Base-by-base conservation (phyloP, 805 yeast species). In the Millerozyma acaciae region DNA sequence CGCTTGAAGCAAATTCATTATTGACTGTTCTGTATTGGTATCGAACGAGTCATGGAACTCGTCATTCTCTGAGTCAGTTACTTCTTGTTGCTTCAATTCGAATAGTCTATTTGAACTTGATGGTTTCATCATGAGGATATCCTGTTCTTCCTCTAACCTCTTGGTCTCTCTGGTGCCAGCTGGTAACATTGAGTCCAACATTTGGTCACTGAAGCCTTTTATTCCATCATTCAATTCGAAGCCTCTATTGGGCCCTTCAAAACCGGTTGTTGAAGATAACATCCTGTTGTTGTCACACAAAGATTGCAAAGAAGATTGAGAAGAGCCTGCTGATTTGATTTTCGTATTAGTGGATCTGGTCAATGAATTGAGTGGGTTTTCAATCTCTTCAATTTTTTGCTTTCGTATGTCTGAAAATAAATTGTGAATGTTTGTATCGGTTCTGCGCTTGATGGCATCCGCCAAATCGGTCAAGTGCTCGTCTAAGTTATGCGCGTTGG, bases 141-240 rank as follows among this genome's bases (percentile, higher is more conserved):
- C 35, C 12, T 46, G 44, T 4, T 43, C 43, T 7, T 35, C 42
- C 12, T 34, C 28, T 18, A 6, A 6, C 6, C 7, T 8, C 6
- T 15, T 15, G 6, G 8, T 17, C 5, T 19, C 25, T 6, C 32
- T 21, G 13, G 35, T 23, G 4, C 37, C 28, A 15, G 28, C 16
- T 3, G 66, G 68, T 12, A 62, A 47, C 23, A 66, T 42, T 36
- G 51, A 44, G 24, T 50, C 60, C 8, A 66, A 69, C 33, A 61
- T 32, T 16, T 55, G 54, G 40, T 65, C 67, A 2, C 68, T 45
- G 24, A 66, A 62, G 1, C 71, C 73, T 37, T 62, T 61, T 22
- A 66, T 62, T 3, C 73, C 73, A 39, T 65, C 70, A 37, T 61
- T 60, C 31, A 66, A 45, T 39, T 60, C 53, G 2, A 65, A 40